Evolutionary conservation across 2,329 filamentous ascomycete genomes (phyloP).

Genomic region (Raffaelea arxii): DNA sequence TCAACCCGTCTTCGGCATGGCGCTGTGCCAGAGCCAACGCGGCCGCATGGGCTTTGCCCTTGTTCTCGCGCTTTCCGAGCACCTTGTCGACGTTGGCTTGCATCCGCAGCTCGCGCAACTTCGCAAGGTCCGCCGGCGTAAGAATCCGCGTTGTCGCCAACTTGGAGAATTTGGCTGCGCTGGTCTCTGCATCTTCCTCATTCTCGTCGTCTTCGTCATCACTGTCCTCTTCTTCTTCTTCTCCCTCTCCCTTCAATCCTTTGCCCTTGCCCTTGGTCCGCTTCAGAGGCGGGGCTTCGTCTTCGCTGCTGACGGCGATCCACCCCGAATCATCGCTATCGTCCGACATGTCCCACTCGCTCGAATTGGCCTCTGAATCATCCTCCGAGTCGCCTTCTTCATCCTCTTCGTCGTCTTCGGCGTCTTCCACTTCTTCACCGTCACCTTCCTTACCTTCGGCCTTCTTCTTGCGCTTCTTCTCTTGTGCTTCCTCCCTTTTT

Average conservation of each 20-base stretch:
- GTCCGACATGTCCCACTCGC: constrained; percentile 53
- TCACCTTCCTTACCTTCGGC: constrained; percentile 52
- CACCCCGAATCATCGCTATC: constrained; percentile 66
- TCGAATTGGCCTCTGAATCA: constrained; percentile 37
- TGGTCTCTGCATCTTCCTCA: constrained; percentile 31
- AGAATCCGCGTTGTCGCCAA: constrained; percentile 90
- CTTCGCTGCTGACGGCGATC: constrained; percentile 85
- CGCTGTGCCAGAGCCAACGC: constrained; percentile 43
- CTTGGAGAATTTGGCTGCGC: constrained; percentile 45
- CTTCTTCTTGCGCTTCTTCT: constrained; percentile 37
- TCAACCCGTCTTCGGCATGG: constrained; percentile 80
- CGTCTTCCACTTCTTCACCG: constrained; percentile 43
- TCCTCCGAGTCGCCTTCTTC: constrained; percentile 55
- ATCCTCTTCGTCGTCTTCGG: constrained; percentile 49
- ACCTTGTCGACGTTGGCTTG: constrained; percentile 61
- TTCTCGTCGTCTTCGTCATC: constrained; percentile 37
- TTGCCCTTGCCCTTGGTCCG: constrained; percentile 38
- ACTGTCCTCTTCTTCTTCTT: constrained; percentile 42
- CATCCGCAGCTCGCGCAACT: constrained; percentile 78
- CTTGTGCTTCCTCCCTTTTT: constrained; percentile 60
- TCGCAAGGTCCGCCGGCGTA: constrained; percentile 91
- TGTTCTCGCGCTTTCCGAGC: constrained; percentile 24
- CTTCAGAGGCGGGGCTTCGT: constrained; percentile 60
- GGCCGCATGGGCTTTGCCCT: constrained; percentile 27
- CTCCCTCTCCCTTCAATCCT: constrained; percentile 21